Evolutionary conservation across 208 protist species (phyloP).

Genomic region (Acanthamoeba lugdunensis): DNA sequence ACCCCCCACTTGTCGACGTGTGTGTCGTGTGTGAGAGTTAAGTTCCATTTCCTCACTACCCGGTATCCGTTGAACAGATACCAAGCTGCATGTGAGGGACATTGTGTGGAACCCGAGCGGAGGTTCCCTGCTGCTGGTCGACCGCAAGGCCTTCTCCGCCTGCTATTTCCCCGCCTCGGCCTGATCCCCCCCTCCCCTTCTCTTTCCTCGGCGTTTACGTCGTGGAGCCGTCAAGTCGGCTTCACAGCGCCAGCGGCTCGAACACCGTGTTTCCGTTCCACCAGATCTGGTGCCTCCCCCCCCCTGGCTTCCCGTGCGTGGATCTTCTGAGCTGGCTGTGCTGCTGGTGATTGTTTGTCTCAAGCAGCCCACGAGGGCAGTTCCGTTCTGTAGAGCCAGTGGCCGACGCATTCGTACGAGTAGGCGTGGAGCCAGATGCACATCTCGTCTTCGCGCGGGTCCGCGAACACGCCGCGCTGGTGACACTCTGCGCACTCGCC

Average conservation of each 20-base stretch:
- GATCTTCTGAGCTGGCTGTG: no score
- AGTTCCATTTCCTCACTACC: background rate
- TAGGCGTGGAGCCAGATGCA: conserved; percentile 76
- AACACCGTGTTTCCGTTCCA: no score
- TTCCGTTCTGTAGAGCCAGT: conserved; percentile 48
- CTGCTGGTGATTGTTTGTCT: background rate
- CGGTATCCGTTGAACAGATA: background rate
- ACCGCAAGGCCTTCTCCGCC: conserved; percentile 38
- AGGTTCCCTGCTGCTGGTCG: conserved; percentile 24
- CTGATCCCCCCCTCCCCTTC: no score
- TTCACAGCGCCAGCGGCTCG: no score
- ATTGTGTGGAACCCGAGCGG: conserved; percentile 46
- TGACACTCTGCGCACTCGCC: conserved; percentile 23
- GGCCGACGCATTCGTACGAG: conserved; percentile 50
- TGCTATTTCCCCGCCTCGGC: background rate
- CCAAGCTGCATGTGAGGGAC: conserved; percentile 23
- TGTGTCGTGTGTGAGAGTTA: background rate
- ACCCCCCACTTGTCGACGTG: background rate
- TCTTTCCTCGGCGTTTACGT: no score
- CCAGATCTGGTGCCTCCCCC: no score
- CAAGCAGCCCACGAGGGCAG: conserved; percentile 67
- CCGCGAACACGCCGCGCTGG: background rate
- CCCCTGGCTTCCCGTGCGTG: no score
- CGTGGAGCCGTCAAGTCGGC: no score
- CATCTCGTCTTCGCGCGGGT: conserved; percentile 39